Conservation (phyloP, 1,284 basidiomycete genomes). For the Phellopilus nigrolimitatus region DNA sequence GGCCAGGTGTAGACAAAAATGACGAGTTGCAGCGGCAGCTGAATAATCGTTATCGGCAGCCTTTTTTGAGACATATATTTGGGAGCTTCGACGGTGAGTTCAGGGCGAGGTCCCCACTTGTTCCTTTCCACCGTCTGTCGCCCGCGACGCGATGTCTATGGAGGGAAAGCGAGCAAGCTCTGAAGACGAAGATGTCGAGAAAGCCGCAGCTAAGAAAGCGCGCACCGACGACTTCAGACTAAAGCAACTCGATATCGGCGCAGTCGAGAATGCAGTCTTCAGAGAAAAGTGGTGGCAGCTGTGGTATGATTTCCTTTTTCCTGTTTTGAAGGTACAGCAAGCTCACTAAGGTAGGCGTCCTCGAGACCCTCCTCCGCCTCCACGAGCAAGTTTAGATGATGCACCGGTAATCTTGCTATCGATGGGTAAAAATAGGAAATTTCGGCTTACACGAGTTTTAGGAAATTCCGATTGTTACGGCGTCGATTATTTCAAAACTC, state of each 20-base stretch:
- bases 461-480: slow-evolving; percentile 54
- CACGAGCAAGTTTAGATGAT: slow-evolving; percentile 52
- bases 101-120: no score
- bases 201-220: neutral
- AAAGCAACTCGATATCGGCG: slow-evolving; percentile 41
- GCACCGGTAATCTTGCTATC: slow-evolving; percentile 36
- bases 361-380: slow-evolving; percentile 50
- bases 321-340: neutral
- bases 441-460: slow-evolving; percentile 22
- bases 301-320: slow-evolving; percentile 28
- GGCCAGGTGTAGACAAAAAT: no score
- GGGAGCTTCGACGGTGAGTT: no score
- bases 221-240: slow-evolving; percentile 15
- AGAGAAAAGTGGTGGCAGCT: slow-evolving; percentile 48
- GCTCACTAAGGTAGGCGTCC: slow-evolving; percentile 44
- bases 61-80: no score
- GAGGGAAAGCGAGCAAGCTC: slow-evolving; percentile 2
- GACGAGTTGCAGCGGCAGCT: no score
- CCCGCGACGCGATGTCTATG: neutral
- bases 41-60: no score
- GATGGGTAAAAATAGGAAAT: no score
- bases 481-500: slow-evolving; percentile 52
- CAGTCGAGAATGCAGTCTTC: slow-evolving; percentile 36
- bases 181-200: slow-evolving; percentile 3
- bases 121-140: neutral